Evolutionary conservation across 208 protist genomes (phyloP).

Genomic region (Leishmania mexicana): DNA sequence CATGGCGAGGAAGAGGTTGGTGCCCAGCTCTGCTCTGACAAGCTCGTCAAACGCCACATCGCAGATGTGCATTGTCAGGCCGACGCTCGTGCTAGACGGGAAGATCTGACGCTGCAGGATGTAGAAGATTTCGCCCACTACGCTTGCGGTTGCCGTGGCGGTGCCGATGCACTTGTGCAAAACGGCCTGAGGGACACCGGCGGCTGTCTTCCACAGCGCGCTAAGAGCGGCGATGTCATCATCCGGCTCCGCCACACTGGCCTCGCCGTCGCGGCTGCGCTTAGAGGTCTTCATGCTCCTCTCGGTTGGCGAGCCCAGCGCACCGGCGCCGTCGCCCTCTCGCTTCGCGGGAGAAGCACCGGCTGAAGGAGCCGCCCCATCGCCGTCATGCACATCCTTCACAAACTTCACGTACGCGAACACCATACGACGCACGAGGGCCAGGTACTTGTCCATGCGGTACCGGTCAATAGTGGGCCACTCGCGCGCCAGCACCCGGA

Average conservation of each 20-base stretch:
- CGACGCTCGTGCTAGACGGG: constrained; percentile 53
- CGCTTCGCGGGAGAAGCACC: constrained; percentile 24
- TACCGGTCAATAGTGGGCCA: constrained; percentile 91
- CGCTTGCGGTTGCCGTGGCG: constrained; percentile 14
- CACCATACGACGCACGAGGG: constrained; percentile 80
- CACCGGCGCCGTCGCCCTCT: neutral
- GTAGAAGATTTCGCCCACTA: constrained; percentile 57
- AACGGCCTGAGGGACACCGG: constrained; percentile 21
- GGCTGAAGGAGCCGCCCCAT: constrained; percentile 2
- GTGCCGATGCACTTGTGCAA: constrained; percentile 29
- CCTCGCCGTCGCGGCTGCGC: constrained; percentile 14
- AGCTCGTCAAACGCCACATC: constrained; percentile 85
- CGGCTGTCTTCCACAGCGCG: constrained; percentile 22
- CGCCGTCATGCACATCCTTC: constrained; percentile 41
- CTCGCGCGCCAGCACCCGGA: constrained; percentile 83
- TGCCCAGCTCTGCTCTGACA: constrained; percentile 40
- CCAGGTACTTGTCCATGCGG: constrained; percentile 91
- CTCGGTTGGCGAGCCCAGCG: neutral
- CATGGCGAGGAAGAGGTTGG: constrained; percentile 64
- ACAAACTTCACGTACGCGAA: constrained; percentile 54
- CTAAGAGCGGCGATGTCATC: neutral
- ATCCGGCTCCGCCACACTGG: neutral
- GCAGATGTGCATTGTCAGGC: constrained; percentile 85
- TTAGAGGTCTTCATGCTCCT: constrained; percentile 19
- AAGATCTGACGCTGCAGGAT: constrained; percentile 76